phyloP scores from a whole-genome alignment of 805 yeast species.

The Saccharomyces paradoxus region DNA sequence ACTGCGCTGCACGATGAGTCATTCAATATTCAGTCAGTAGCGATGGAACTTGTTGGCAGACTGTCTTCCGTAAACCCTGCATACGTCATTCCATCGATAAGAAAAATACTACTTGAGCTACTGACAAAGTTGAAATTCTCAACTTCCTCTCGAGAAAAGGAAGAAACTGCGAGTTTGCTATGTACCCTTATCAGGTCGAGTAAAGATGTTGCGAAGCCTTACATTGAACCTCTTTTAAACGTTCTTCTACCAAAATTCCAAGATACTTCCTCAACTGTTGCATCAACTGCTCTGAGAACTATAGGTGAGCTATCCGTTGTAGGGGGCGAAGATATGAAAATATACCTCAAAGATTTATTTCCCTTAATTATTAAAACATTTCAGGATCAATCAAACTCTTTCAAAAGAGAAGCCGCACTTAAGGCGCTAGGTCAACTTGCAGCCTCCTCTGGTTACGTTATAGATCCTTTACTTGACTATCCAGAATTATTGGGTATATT shows the following conservation, averaged over 20 bases:
- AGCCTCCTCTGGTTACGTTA: slow-evolving; percentile 85
- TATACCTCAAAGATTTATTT: slow-evolving; percentile 67
- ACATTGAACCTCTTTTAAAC: slow-evolving; percentile 78
- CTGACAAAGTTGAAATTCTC: slow-evolving; percentile 78
- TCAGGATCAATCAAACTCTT: slow-evolving; percentile 79
- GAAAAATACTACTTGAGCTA: slow-evolving; percentile 76
- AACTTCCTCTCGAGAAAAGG: slow-evolving; percentile 60
- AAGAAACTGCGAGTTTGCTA: slow-evolving; percentile 72
- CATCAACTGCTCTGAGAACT: slow-evolving; percentile 74
- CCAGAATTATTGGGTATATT: slow-evolving; percentile 76
- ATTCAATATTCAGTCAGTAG: slow-evolving; percentile 67
- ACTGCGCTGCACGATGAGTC: slow-evolving; percentile 84
- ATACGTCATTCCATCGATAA: slow-evolving; percentile 79
- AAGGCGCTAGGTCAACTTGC: slow-evolving; percentile 79
- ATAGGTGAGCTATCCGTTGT: slow-evolving; percentile 81
- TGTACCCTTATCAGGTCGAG: slow-evolving; percentile 69
- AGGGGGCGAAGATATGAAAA: slow-evolving; percentile 74
- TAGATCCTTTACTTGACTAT: slow-evolving; percentile 81
- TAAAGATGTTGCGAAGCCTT: slow-evolving; percentile 71
- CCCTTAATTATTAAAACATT: slow-evolving; percentile 77
- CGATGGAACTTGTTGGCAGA: slow-evolving; percentile 73
- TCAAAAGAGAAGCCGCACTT: slow-evolving; percentile 79
- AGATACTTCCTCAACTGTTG: slow-evolving; percentile 65
- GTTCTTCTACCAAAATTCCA: slow-evolving; percentile 69
- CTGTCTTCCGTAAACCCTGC: slow-evolving; percentile 84